Percentiles rank a stretch among this genome's conserved stretches.
phyloP scores from a whole-genome alignment of 192 early-diverging fungal species.

The Backusella sp. region DNA sequence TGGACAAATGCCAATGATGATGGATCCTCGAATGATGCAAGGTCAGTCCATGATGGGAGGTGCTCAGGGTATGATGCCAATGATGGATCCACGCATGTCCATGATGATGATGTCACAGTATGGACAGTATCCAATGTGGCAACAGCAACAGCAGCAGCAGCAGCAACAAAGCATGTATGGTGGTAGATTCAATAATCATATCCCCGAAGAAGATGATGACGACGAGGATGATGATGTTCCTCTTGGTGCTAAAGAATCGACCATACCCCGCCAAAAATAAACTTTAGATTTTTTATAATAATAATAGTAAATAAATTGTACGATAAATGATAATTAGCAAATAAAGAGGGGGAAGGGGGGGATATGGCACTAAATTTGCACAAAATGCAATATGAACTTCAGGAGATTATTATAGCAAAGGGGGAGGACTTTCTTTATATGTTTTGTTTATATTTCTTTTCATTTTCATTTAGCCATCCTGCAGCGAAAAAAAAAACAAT shows the following conservation, averaged over 20 bases:
- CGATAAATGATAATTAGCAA: background rate
- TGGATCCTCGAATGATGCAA: conserved; percentile 34
- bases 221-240: conserved; percentile 37
- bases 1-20: conserved; percentile 23
- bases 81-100: conserved; percentile 30
- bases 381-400: background rate
- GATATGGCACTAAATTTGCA: background rate
- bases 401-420: background rate
- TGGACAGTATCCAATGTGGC: conserved; percentile 16
- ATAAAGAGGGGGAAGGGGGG: background rate
- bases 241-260: conserved; percentile 20
- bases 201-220: conserved; percentile 24
- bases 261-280: conserved; percentile 14
- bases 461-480: background rate
- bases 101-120: conserved; percentile 16
- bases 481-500: background rate
- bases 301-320: background rate
- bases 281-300: background rate
- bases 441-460: background rate
- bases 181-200: background rate
- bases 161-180: conserved; percentile 9
- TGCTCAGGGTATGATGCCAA: conserved; percentile 15
- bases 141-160: conserved; percentile 11
- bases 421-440: background rate
- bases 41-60: conserved; percentile 17